Base-by-base conservation (phyloP, 768 basidiomycete species). In the Mycena amicta region DNA sequence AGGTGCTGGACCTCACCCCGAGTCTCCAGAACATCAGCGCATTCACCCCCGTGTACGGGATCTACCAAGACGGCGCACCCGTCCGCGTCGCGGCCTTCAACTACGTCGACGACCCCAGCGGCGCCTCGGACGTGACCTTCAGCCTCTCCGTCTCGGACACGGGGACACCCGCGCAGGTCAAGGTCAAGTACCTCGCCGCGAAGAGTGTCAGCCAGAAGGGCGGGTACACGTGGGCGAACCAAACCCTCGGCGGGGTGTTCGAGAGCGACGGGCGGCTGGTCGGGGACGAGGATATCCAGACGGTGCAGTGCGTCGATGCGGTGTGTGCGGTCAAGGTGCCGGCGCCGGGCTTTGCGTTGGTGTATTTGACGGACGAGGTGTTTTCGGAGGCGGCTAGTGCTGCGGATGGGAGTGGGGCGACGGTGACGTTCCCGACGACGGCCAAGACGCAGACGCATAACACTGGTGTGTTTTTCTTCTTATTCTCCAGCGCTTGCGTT, bases 181-280 rank as follows among this genome's bases (percentile, higher is more conserved):
- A 74, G 57, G 82, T 86, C 63, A 84, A 84, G 75, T 57, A 57
- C 15, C 75, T 89, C n/a, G 53, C 63, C 0, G 87, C 89, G 0
- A 65, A 74, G 0, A 79, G 80, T 0, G 84, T 89, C 3, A 73
- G 81, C 1, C 80, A 84, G 61, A 86, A 83, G 68, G 78, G 75
- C 46, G 84, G 88, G 63, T 82, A 90, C 52, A 86, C 83, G 1
- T 92, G 90, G 90, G 91, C 88, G 1, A 84, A 84, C 11, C 91
- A 89, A 82, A 89, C 87, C 0, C 82, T 85, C 47, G 87, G 87
- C 5, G 80, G 77, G 45, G 74, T 75, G 31, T 87, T 88, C 61
- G 74, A 82, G 56, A 84, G 83, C 2, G 89, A 93, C 65, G 91
- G 91, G 1, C 81, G 85, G 41, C 81, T 86, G 29, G 73, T 75